These are phyloP conservation scores for Boletellus deceptivus DNA, from an alignment of 1,284 basidiomycete species.

Conservation along the genomic window DNA sequence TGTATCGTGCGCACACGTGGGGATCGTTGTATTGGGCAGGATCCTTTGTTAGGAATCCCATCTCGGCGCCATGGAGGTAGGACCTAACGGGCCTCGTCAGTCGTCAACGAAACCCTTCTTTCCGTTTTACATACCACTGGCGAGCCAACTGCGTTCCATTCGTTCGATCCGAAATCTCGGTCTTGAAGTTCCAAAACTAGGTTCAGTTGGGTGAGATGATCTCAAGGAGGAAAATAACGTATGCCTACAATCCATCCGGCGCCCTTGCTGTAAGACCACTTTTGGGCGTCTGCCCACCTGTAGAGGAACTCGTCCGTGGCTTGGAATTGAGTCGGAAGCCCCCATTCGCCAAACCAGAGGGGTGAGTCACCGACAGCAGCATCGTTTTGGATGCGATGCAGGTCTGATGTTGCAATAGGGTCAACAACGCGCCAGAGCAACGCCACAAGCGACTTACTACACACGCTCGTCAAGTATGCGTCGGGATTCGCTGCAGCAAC, in stretches of 20 bases:
- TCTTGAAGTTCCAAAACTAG: constrained; percentile 78
- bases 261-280: constrained; percentile 58
- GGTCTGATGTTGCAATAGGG: constrained; percentile 12
- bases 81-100: constrained; percentile 47
- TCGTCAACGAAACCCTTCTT: neutral
- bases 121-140: constrained; percentile 49
- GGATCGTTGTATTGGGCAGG: constrained; percentile 55
- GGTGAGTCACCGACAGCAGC: constrained; percentile 40
- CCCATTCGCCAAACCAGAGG: constrained; percentile 62
- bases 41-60: constrained; percentile 62
- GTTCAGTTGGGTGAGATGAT: neutral
- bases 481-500: constrained; percentile 62
- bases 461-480: constrained; percentile 66
- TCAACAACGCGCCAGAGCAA: neutral
- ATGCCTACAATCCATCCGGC: constrained; percentile 68
- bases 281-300: constrained; percentile 80
- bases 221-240: neutral
- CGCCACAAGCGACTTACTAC: constrained; percentile 49
- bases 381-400: constrained; percentile 33
- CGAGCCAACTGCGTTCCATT: constrained; percentile 46
- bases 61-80: constrained; percentile 59
- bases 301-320: constrained; percentile 61
- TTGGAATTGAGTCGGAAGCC: constrained; percentile 63
- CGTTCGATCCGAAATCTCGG: constrained; percentile 53
- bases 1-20: constrained; percentile 58